Percentiles rank a stretch among this genome's conserved stretches.
phyloP scores from a whole-genome alignment of 257 asterid genomes.

The Paraleonurus japonicus region DNA sequence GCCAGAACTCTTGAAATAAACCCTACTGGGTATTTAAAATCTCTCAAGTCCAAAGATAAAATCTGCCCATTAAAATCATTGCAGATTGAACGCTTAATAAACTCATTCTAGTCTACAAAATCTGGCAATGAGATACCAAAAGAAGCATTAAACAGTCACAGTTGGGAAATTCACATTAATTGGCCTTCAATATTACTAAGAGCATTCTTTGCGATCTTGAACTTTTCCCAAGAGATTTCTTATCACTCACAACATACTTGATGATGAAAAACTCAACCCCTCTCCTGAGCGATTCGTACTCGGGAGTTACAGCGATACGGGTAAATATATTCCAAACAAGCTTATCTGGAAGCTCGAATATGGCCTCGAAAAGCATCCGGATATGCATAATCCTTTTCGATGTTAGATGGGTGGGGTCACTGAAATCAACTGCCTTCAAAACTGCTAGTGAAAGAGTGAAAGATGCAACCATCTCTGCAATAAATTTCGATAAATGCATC shows the following conservation, averaged over 20 bases:
- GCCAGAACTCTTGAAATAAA: too few species aligned
- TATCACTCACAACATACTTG: constrained; percentile 48
- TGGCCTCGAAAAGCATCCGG: constrained; percentile 73
- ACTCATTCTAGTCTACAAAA: constrained; percentile 1
- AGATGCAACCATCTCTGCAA: constrained; percentile 71
- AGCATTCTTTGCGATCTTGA: constrained; percentile 72
- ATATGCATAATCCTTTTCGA: constrained; percentile 87
- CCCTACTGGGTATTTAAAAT: too few species aligned
- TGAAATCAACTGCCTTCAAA: constrained; percentile 68
- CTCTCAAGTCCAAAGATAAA: neutral
- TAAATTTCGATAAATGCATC: constrained; percentile 81
- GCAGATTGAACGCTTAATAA: neutral
- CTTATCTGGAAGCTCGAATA: constrained; percentile 66
- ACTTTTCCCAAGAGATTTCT: constrained; percentile 46
- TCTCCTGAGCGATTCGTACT: constrained; percentile 62
- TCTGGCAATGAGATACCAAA: neutral
- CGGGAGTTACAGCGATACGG: constrained; percentile 71
- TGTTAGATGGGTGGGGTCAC: constrained; percentile 45
- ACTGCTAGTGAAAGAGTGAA: constrained; percentile 76
- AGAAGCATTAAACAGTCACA: neutral
- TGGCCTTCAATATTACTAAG: constrained; percentile 69
- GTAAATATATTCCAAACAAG: constrained; percentile 77
- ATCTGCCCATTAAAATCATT: neutral
- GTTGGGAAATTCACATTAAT: constrained; percentile 40
- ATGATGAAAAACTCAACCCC: constrained; percentile 72